Evolutionary conservation across 2,329 filamentous ascomycete genomes (phyloP), one percentile per base, ranked within the genome.

Genomic region (Colletotrichum trifolii): DNA sequence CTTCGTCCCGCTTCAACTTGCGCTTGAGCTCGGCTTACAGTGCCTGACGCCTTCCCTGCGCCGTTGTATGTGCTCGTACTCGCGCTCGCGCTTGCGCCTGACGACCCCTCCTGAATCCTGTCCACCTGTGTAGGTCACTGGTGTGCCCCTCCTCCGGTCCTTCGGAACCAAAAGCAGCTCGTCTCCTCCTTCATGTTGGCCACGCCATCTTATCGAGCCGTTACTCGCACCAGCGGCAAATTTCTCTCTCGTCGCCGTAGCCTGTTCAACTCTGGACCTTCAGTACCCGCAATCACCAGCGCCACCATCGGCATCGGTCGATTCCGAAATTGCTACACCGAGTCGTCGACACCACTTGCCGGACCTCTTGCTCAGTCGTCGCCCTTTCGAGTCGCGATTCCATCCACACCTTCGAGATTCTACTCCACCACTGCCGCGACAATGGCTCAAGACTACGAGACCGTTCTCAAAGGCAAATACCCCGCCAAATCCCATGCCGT

Each of bases 401-500:
- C 17, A 3, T 36, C 36, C 33, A 56, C 8, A 57, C 40, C 47
- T 34, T 35, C 40, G 13, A 47, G 38, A n/a, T 40, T 48, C 52
- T 54, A 47, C 59, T 63, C 58, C 42, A 43, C 52, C 34, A 33
- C 54, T 36, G n/a, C 40, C 56, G 8, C 38, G 13, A 45, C n/a
- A 48, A 66, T 63, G 58, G 15, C 59, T 8, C 61, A 64, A 55
- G 76, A 82, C 69, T 85, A 82, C 70, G 81, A 87, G 52, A 75
- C 79, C 36, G 78, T 89, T 68, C 80, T 90, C 66, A 79, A 82
- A 79, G 85, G 83, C 69, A 90, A 90, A 73, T 90, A 90, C 76
- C 96, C 96, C 33, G 95, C 91, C 72, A 98, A 97, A 82, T 84
- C 86, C 35, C 96, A 99, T 78, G 93, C 92, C 65, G 87, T 87